Conservation (phyloP, 2,329 filamentous ascomycete species). For the Claviceps sp. region DNA sequence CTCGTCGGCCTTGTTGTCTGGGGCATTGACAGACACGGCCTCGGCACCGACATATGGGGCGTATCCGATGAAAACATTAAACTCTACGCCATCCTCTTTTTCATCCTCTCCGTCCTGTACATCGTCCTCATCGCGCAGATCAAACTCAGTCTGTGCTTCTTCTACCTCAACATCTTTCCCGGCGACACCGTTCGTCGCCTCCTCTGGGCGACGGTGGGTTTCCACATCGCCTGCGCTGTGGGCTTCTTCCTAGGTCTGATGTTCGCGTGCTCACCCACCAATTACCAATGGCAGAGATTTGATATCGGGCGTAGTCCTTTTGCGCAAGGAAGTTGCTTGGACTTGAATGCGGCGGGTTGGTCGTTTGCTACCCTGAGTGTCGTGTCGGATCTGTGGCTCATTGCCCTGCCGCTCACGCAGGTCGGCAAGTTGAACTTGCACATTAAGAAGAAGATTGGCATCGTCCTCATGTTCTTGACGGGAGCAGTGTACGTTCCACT, state of each 20-base stretch:
- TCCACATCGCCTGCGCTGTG: constrained; percentile 17
- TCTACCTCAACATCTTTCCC: constrained; percentile 31
- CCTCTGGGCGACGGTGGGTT: constrained; percentile 19
- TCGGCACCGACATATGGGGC: constrained; percentile 10
- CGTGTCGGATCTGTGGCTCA: constrained; percentile 2
- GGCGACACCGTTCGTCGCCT: constrained; percentile 14
- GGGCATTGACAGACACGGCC: constrained; percentile 12
- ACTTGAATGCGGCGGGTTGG: background rate
- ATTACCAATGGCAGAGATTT: constrained; percentile 25
- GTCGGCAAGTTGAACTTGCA: background rate
- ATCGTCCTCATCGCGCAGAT: constrained; percentile 23
- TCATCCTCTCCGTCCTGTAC: constrained; percentile 23
- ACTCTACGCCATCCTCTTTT: constrained; percentile 22
- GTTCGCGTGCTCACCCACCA: constrained; percentile 26
- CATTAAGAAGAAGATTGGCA: constrained; percentile 4
- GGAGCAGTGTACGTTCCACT: constrained; percentile 1
- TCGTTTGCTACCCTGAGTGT: background rate
- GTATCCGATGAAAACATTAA: background rate
- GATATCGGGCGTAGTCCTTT: background rate
- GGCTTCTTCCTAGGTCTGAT: constrained; percentile 19
- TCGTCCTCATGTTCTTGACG: constrained; percentile 3
- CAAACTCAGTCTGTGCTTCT: constrained; percentile 28
- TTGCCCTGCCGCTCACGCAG: constrained; percentile 3
- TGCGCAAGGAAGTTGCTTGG: background rate
- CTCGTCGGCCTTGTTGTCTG: constrained; percentile 11